phyloP scores from a whole-genome alignment of 2,329 filamentous ascomycete genomes.

The Pseudopyrenochaeta lycopersici region DNA sequence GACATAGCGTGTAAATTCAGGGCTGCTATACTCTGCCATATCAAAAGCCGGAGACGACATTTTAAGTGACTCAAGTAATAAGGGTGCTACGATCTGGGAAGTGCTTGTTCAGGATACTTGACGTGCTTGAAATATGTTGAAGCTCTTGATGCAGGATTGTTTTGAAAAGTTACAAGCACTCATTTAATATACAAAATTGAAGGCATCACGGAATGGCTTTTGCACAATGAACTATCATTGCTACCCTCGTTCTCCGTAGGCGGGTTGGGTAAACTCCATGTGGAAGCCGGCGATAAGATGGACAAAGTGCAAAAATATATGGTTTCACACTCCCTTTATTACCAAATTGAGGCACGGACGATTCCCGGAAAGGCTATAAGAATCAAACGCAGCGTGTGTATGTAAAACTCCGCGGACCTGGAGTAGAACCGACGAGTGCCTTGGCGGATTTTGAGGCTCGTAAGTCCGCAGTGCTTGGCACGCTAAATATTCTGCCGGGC shows the following conservation, averaged over 20 bases:
- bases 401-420: not conserved
- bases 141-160: too few species aligned
- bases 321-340: too few species aligned
- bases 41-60: slow-evolving; percentile 1
- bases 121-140: too few species aligned
- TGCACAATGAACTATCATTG: too few species aligned
- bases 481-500: slow-evolving; percentile 3
- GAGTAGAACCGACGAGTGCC: not conserved
- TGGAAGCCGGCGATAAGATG: too few species aligned
- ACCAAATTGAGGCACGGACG: not conserved
- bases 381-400: not conserved
- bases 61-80: not conserved
- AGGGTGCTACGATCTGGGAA: not conserved
- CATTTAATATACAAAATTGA: too few species aligned
- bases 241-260: too few species aligned
- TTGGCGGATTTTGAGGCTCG: not conserved
- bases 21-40: slow-evolving; percentile 4
- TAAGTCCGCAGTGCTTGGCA: not conserved
- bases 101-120: not conserved
- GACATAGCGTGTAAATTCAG: slow-evolving; percentile 14
- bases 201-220: too few species aligned
- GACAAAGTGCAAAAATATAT: too few species aligned
- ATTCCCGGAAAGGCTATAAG: not conserved
- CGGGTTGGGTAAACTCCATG: too few species aligned
- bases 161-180: too few species aligned